Evolutionary conservation across 345 rosid genomes (phyloP), one percentile per base, ranked within the genome.

Genomic region (Draba incana): DNA sequence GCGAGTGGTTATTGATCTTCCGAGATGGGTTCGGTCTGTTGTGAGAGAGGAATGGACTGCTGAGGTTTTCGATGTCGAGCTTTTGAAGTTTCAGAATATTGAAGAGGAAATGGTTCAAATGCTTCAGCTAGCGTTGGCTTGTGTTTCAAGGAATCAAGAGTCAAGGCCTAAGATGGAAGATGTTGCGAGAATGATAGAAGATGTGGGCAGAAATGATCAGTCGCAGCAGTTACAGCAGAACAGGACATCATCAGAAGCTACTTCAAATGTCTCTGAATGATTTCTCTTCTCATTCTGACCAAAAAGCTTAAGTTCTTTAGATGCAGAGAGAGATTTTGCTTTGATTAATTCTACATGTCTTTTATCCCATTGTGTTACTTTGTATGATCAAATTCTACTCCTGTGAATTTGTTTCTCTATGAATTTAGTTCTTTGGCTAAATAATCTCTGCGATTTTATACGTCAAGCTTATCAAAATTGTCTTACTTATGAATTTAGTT

Each of bases 31-130:
- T 31, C 79, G 85, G 57, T 90, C 95, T 10, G 92, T 90, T 0
- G 95, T 90, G 4, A 70, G 92, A 38, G 97, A 90, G 52, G 97
- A 90, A 46, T 90, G 95, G 97, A 88, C 97, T 0, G 95, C 95
- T 1, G 95, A 90, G 73, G 97, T 90, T 11, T 90, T 90, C 37
- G 95, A 90, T 66, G 89, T 86, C 0, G 97, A 88, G 83, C 89
- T 90, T 7, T 50, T 88, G 77, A 84, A 74, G 69, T 80, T 52
- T 69, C 87, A 78, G 75, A 79, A 77, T 45, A 79, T 79, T 10
- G 95, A 88, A 73, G 95, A 90, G 68, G 95, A 90, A 38, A 88
- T 86, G 97, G 92, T 90, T 56, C 95, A 88, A 70, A 85, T 88
- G 95, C 84, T 90, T 55, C 97, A 90, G 70, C 79, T 90, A 49